Base-by-base conservation (phyloP, 768 basidiomycete species). In the Lactarius sanguifluus region DNA sequence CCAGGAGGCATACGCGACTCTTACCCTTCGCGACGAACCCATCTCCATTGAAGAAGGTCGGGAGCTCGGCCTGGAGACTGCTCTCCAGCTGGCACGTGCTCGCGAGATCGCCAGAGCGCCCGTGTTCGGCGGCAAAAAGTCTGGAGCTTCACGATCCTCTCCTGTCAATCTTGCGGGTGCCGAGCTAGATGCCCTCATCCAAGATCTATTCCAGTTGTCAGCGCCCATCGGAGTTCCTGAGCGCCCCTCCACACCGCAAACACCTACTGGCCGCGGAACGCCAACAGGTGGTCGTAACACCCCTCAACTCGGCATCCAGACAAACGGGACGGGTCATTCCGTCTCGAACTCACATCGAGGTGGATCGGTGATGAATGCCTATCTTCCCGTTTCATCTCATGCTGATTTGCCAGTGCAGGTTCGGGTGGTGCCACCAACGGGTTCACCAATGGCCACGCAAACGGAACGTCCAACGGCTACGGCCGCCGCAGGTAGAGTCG, bases 11-110 rank as follows among this genome's bases (percentile, higher is more conserved):
- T 91, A 89, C 61, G 78, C 80, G 23, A 72, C 77, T 0, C 77
- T 91, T 0, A 85, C 85, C 57, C 76, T 77, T 13, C 83, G 86
- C 4, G 77, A 80, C 0, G 80, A 79, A 1, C 81, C 87, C 0
- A 78, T 87, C 18, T 79, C 78, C 0, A 75, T 83, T 1, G 79
- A 79, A 12, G 91, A 91, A 64, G 86, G 83, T 43, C 73, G 76
- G 3, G 75, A 76, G 40, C 77, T 92, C n/a, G 86, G 86, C 57
- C 73, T 86, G 72, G 83, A 86, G 43, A 86, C 85, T 0, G 78
- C 84, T 0, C 73, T 88, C 1, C 79, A 74, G 38, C 77, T 90
- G 20, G 84, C 84, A 0, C 73, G 76, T 1, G 84, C 83, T 3
- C 80, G 88, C 1, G 89, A 90, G 66, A 75, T 57, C 2, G 69